These are phyloP conservation scores for Phialocephala subalpina DNA, from an alignment of 2,329 filamentous ascomycete genomes.

Conservation along the genomic window DNA sequence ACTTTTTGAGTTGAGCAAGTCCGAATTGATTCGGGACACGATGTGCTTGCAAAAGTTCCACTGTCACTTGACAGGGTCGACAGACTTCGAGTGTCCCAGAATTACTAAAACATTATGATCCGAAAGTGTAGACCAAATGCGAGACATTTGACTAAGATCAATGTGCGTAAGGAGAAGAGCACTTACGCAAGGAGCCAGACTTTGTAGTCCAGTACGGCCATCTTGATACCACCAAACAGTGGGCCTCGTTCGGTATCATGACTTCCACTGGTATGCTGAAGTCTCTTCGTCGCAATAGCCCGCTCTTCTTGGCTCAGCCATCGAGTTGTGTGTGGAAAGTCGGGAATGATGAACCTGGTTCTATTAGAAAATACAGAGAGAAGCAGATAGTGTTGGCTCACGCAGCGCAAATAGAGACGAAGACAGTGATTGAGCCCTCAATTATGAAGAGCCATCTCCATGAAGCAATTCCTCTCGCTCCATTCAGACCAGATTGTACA, in stretches of 20 bases:
- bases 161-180: not conserved
- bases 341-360: conserved; percentile 43
- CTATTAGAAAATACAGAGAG: conserved; percentile 32
- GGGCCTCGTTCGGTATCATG: conserved; percentile 28
- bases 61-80: not conserved
- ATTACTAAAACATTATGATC: not conserved
- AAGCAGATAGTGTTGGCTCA: conserved; percentile 26
- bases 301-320: conserved; percentile 49
- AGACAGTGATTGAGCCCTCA: conserved; percentile 48
- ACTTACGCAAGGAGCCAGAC: conserved; percentile 26
- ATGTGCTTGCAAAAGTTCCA: not conserved
- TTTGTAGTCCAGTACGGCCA: conserved; percentile 33
- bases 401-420: conserved; percentile 37
- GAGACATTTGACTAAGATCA: not conserved
- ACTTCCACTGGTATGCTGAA: conserved; percentile 21
- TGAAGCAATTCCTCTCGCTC: conserved; percentile 20
- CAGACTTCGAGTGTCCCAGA: not conserved
- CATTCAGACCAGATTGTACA: conserved; percentile 47
- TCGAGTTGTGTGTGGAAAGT: conserved; percentile 48
- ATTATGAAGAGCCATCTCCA: conserved; percentile 51
- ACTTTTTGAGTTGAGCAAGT: not conserved
- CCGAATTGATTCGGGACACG: conserved; percentile 36
- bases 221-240: conserved; percentile 25
- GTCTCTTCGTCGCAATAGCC: conserved; percentile 46
- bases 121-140: not conserved